Evolutionary conservation across 2,329 filamentous ascomycete genomes (phyloP).

Genomic region (Aureobasidium melanogenum): DNA sequence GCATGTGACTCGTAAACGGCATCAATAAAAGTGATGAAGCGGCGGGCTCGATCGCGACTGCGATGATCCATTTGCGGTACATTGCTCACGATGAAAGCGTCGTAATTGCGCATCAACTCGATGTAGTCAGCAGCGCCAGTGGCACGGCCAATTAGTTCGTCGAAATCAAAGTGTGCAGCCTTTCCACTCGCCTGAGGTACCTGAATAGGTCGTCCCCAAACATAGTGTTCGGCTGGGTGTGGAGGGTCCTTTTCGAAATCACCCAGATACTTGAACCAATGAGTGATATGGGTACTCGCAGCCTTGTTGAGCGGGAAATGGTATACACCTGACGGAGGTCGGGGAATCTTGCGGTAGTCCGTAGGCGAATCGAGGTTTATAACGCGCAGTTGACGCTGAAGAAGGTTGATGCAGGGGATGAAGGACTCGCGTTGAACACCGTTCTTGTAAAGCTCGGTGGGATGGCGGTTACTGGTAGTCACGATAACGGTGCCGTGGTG

Average conservation of each 20-base stretch:
- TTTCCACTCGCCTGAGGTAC: constrained; percentile 83
- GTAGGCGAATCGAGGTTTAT: constrained; percentile 93
- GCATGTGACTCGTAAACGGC: constrained; percentile 87
- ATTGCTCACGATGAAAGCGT: constrained; percentile 85
- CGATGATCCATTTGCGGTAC: constrained; percentile 85
- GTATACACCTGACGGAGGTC: constrained; percentile 88
- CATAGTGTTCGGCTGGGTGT: constrained; percentile 67
- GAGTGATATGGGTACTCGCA: constrained; percentile 72
- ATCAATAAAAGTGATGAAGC: constrained; percentile 97
- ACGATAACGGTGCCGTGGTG: constrained; percentile 93
- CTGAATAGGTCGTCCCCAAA: constrained; percentile 86
- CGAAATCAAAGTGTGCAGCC: constrained; percentile 84
- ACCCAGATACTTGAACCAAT: constrained; percentile 93
- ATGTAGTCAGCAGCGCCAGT: constrained; percentile 93
- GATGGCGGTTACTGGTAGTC: constrained; percentile 94
- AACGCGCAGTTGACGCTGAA: constrained; percentile 74
- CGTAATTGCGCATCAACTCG: constrained; percentile 80
- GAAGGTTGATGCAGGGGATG: constrained; percentile 85
- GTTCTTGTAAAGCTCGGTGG: constrained; percentile 94
- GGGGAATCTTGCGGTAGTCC: constrained; percentile 94
- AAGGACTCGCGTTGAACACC: constrained; percentile 94
- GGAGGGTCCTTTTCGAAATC: constrained; percentile 69
- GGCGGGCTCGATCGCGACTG: constrained; percentile 75
- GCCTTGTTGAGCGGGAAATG: constrained; percentile 76
- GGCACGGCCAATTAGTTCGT: constrained; percentile 84